These are phyloP conservation scores for Hyphodiscus sp. DNA, from an alignment of 2,329 filamentous ascomycete species.

Conservation along the genomic window DNA sequence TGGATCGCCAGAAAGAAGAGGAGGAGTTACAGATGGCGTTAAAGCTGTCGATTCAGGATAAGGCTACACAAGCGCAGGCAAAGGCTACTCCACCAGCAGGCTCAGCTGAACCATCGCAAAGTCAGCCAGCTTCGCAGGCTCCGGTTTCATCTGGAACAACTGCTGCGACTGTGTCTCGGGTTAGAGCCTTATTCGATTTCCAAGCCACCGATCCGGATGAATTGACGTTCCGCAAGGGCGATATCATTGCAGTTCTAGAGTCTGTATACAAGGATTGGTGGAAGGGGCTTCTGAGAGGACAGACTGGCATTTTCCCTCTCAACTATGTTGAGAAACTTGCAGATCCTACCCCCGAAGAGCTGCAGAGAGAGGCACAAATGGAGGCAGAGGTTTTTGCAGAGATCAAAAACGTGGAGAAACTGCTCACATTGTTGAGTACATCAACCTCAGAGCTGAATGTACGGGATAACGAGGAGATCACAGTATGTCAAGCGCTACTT, in stretches of 20 bases:
- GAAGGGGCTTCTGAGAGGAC: constrained; percentile 89
- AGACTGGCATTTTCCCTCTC: constrained; percentile 95
- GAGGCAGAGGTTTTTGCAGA: constrained; percentile 74
- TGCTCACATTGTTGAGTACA: constrained; percentile 86
- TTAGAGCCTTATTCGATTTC: constrained; percentile 91
- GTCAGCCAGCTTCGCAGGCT: constrained; percentile 36
- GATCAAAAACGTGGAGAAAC: constrained; percentile 70
- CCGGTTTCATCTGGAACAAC: constrained; percentile 76
- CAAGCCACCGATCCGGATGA: constrained; percentile 89
- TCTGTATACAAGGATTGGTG: constrained; percentile 99
- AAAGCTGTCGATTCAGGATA: constrained; percentile 86
- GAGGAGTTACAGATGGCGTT: constrained; percentile 96
- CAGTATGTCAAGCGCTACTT: constrained; percentile 41
- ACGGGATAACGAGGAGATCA: constrained; percentile 96
- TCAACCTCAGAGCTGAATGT: constrained; percentile 73
- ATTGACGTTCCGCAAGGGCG: constrained; percentile 91
- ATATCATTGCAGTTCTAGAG: constrained; percentile 94
- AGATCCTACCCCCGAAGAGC: constrained; percentile 88
- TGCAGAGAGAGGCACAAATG: constrained; percentile 94
- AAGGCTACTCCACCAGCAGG: constrained; percentile 32
- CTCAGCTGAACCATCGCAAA: constrained; percentile 32
- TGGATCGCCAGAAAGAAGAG: constrained; percentile 91
- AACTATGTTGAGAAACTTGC: constrained; percentile 98
- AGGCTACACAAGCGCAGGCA: constrained; percentile 52
- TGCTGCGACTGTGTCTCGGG: constrained; percentile 90